These are phyloP conservation scores for Dactylella cylindrospora DNA, from an alignment of 2,329 filamentous ascomycete genomes.

Conservation along the genomic window DNA sequence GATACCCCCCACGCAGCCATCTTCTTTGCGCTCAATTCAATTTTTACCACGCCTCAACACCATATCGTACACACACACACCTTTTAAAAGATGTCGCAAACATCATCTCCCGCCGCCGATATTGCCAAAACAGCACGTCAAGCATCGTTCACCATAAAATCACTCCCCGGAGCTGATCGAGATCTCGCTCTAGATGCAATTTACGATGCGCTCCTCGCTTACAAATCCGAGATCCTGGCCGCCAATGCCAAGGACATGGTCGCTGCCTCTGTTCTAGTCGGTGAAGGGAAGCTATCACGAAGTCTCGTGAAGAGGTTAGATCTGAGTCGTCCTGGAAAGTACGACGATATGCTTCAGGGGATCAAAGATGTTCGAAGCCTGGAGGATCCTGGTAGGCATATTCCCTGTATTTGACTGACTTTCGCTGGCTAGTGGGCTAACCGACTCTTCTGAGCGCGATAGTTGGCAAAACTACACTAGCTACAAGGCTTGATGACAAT, in stretches of 20 bases:
- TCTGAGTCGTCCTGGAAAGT: conserved; percentile 82
- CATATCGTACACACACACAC: no score
- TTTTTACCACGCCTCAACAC: no score
- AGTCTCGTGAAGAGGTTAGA: conserved; percentile 83
- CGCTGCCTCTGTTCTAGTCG: conserved; percentile 70
- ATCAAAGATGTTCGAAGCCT: conserved; percentile 84
- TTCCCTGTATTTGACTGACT: not conserved
- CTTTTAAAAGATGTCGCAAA: no score
- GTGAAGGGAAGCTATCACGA: conserved; percentile 72
- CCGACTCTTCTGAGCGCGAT: conserved; percentile 7
- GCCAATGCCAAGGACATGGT: conserved; percentile 85
- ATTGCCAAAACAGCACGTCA: conserved; percentile 38
- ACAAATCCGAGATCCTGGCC: conserved; percentile 74
- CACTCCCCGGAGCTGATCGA: conserved; percentile 71
- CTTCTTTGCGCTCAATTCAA: no score
- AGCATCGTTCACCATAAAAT: conserved; percentile 79
- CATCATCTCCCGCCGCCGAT: conserved; percentile 49
- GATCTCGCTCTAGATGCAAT: conserved; percentile 84
- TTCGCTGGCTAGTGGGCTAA: not conserved
- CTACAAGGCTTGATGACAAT: conserved; percentile 82
- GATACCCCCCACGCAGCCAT: no score
- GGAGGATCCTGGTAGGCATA: conserved; percentile 74
- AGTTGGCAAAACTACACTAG: conserved; percentile 82
- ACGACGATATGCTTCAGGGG: conserved; percentile 95
- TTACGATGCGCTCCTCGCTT: conserved; percentile 70